Base-by-base conservation (phyloP, 305 asterid genomes). In the Monarda citriodora region DNA sequence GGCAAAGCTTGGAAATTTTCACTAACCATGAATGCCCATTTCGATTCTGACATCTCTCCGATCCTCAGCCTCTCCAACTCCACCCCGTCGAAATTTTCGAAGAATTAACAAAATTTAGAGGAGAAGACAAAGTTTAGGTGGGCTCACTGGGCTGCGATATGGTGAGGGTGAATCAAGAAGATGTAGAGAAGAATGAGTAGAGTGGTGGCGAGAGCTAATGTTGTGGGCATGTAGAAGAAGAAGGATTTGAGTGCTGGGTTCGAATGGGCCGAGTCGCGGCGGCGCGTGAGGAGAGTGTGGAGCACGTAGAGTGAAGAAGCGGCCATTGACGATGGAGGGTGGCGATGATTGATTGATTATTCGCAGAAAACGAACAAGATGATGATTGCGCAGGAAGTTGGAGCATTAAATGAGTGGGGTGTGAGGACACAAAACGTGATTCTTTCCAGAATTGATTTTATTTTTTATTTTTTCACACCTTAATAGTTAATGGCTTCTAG, bases 121-220 rank as follows among this genome's bases (percentile, higher is more conserved):
- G 61, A 50, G 55, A 22, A 50, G 53, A 60, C 55, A 66, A 64
- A 14, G 44, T 60, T 18, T 69, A 78, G 54, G 65, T 53, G 59
- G 58, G 74, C 44, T 65, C 68, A 60, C n/a, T n/a, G n/a, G 12
- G 70, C 82, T 55, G n/a, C n/a, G n/a, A 65, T 77, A 53, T 61
- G 84, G 66, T 76, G 70, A 13, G 85, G 74, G 56, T 68, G 75
- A 58, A 74, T 31, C 69, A 67, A 73, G 76, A 86, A 86, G 56
- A 88, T 79, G 69, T 89, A 89, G 72, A 82, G 77, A 42, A 89
- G 70, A 69, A 87, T 74, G 71, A 75, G 76, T 41, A 85, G 80
- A 58, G 84, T 81, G 55, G 95, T 82, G 45, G 82, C 57, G 45
- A 92, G 87, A 79, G 91, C 88, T 69, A 89, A 77, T 72, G 88